phyloP scores from a whole-genome alignment of 495 filamentous ascomycete species.

The Aspergillus sclerotiicarbonarius region DNA sequence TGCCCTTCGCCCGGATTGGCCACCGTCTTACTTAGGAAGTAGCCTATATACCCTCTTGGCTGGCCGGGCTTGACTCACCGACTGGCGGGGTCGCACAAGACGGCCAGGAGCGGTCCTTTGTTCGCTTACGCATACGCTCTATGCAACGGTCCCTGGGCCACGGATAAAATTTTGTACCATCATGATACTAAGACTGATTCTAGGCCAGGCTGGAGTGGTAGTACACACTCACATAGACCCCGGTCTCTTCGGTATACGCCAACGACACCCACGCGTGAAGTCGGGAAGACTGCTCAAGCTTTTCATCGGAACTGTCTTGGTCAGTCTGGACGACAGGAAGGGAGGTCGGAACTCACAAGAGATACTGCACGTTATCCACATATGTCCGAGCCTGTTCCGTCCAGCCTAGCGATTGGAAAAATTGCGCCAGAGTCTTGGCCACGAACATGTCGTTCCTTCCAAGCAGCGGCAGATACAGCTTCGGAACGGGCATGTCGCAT shows the following conservation, averaged over 20 bases:
- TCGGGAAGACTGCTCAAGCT: neutral
- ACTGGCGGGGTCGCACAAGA: neutral
- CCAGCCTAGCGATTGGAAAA: neutral
- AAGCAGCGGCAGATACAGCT: neutral
- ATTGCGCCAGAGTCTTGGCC: neutral
- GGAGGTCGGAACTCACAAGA: neutral
- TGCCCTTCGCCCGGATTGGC: too few relatives aligned
- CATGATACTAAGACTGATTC: neutral
- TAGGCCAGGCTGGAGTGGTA: neutral
- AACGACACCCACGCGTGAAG: neutral
- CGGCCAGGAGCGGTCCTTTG: neutral
- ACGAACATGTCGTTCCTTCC: neutral
- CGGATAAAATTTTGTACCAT: too few relatives aligned
- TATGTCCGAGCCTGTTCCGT: neutral
- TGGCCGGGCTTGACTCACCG: neutral
- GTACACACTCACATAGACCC: slow-evolving; percentile 1
- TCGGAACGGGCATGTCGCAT: neutral
- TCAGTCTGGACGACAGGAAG: neutral
- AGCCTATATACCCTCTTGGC: neutral
- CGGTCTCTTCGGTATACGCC: neutral
- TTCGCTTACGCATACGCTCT: neutral
- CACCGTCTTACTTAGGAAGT: too few relatives aligned
- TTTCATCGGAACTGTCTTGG: neutral
- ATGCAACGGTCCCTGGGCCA: neutral
- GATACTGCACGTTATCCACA: neutral